A percentile compares a stretch with the other conserved stretches of the same genome.
Evolutionary conservation across 192 early-diverging fungal genomes (phyloP).

Genomic region (Backusella circina): DNA sequence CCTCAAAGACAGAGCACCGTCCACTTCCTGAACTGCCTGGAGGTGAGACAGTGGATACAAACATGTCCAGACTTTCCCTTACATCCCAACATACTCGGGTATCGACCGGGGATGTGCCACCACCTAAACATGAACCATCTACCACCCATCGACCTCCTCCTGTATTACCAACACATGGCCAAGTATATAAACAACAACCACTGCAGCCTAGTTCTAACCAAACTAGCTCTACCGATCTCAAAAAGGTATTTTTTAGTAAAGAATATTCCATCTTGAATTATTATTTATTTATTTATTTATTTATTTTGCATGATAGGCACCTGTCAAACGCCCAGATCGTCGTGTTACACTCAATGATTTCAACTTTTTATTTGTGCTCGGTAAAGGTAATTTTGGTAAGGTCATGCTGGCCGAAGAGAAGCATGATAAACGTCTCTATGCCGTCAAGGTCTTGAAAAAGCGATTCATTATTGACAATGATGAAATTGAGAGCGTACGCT

Average conservation of each 20-base stretch:
- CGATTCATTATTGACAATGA: constrained; percentile 98
- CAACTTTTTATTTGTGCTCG: constrained; percentile 89
- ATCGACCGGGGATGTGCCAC: background rate
- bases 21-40: background rate
- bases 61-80: background rate
- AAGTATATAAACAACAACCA: constrained; percentile 39
- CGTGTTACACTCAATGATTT: constrained; percentile 91
- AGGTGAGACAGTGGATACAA: background rate
- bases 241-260: background rate
- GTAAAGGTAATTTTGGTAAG: constrained; percentile 99
- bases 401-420: constrained; percentile 98
- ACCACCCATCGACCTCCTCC: background rate
- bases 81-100: background rate
- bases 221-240: background rate
- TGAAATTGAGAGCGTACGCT: constrained; percentile 90
- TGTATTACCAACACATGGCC: background rate
- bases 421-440: constrained; percentile 74
- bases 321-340: constrained; percentile 17
- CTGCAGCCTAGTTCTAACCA: constrained; percentile 24
- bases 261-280: background rate
- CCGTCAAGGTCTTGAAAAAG: constrained; percentile 98
- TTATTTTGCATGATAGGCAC: background rate
- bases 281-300: background rate
- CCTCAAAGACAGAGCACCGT: background rate
- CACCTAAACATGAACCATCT: background rate